A percentile compares a stretch with the other conserved stretches of the same genome.
Evolutionary conservation across 73 alveolate species (phyloP).

Genomic region (Symbiodinium natans): DNA sequence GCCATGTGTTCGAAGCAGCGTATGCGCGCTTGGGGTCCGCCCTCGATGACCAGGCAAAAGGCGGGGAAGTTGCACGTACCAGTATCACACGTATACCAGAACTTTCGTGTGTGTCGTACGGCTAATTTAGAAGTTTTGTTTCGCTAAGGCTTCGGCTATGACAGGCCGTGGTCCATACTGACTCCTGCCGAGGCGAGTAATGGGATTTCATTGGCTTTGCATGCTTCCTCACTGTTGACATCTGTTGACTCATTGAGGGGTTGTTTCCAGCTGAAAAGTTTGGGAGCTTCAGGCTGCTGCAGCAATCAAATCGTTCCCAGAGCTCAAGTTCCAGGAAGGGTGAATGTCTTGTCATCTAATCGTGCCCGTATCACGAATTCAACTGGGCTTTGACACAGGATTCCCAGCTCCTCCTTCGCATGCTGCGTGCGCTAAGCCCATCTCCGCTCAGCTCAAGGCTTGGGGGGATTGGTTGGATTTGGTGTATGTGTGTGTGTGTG

Average conservation of each 20-base stretch:
- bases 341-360: background rate
- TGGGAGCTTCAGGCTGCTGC: conserved; percentile 17
- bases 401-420: conserved; percentile 59
- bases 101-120: background rate
- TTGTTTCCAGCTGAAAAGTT: background rate
- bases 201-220: background rate
- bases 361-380: background rate
- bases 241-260: background rate
- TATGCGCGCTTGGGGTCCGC: conserved; percentile 53
- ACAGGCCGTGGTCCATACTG: conserved; percentile 50
- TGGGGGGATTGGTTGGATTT: background rate
- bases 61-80: background rate
- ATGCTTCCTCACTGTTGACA: background rate
- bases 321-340: conserved; percentile 56
- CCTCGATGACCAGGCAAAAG: conserved; percentile 53
- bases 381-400: conserved; percentile 4
- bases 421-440: conserved; percentile 27
- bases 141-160: conserved; percentile 33
- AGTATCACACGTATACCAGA: background rate
- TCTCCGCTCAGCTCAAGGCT: background rate
- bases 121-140: background rate
- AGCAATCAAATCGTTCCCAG: conserved; percentile 69
- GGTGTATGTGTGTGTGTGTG: no score
- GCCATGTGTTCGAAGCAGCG: conserved; percentile 71
- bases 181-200: conserved; percentile 50